Percentiles rank a stretch among this genome's conserved stretches.
Conservation (phyloP, 2,329 filamentous ascomycete genomes). For the Neopestalotiopsis sp. region DNA sequence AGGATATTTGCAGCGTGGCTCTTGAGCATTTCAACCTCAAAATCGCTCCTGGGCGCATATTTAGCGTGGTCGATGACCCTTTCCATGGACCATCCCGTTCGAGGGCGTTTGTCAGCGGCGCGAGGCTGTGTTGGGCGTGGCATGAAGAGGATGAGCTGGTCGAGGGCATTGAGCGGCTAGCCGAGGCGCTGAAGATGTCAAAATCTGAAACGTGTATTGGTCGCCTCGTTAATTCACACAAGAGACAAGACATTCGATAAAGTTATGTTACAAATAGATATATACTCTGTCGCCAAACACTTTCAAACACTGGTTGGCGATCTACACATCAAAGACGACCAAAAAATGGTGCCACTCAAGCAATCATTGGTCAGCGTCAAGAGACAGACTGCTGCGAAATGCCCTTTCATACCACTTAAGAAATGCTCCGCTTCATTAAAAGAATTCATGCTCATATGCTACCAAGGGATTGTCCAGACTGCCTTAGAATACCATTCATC, state of each 20-base stretch:
- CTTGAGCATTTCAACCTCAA: conserved; percentile 13
- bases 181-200: conserved; percentile 17
- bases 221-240: not conserved
- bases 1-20: not conserved
- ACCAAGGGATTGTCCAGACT: not conserved
- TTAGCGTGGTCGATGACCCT: conserved; percentile 7
- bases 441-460: not conserved
- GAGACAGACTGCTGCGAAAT: not conserved
- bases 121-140: conserved; percentile 19
- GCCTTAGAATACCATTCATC: not conserved
- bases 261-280: conserved; percentile 3
- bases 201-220: not conserved
- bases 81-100: not conserved
- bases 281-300: not conserved
- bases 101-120: not conserved
- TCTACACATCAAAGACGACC: not conserved
- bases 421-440: not conserved
- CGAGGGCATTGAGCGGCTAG: conserved; percentile 57
- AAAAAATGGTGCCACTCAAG: not conserved
- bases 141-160: conserved; percentile 16
- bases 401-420: not conserved
- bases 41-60: conserved; percentile 6
- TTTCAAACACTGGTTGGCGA: not conserved
- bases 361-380: not conserved
- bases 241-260: not conserved